These are phyloP conservation scores for Penicillium psychrosexuale DNA, from an alignment of 2,329 filamentous ascomycete species.

Conservation along the genomic window DNA sequence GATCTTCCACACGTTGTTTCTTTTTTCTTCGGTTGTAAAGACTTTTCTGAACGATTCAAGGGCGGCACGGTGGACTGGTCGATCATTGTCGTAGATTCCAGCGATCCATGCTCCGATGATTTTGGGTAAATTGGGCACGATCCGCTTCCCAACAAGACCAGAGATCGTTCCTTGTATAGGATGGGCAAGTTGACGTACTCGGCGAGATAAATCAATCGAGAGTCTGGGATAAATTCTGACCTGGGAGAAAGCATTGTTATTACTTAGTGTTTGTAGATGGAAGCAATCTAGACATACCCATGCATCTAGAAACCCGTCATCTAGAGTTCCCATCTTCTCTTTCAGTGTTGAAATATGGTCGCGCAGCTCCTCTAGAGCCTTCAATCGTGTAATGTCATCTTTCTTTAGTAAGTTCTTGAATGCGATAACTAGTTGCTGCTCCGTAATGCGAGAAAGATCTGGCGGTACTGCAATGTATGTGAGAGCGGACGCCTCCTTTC, in stretches of 20 bases:
- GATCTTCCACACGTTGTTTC: conserved; percentile 70
- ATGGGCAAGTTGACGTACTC: conserved; percentile 85
- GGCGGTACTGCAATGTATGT: conserved; percentile 87
- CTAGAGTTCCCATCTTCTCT: conserved; percentile 59
- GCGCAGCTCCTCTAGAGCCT: conserved; percentile 82
- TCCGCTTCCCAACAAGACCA: conserved; percentile 67
- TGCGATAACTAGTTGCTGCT: conserved; percentile 79
- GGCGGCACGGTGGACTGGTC: conserved; percentile 70
- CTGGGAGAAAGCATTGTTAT: conserved; percentile 47
- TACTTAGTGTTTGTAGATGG: conserved; percentile 1
- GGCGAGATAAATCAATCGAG: conserved; percentile 83
- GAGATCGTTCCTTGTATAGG: conserved; percentile 64
- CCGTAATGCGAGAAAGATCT: conserved; percentile 71
- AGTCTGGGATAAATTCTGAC: conserved; percentile 80
- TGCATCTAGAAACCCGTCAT: conserved; percentile 79
- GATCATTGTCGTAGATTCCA: conserved; percentile 82
- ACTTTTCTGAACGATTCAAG: conserved; percentile 71
- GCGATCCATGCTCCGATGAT: conserved; percentile 88
- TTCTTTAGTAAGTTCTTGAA: conserved; percentile 93
- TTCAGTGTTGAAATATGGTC: conserved; percentile 58
- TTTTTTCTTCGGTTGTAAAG: conserved; percentile 76
- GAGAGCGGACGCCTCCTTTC: conserved; percentile 58
- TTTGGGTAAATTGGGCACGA: conserved; percentile 73
- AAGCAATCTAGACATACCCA: conserved; percentile 62
- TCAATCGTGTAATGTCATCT: conserved; percentile 86